Evolutionary conservation across 805 yeast genomes (phyloP), one percentile per base, ranked within the genome.

Genomic region (Lipomyces yamanashiensis): DNA sequence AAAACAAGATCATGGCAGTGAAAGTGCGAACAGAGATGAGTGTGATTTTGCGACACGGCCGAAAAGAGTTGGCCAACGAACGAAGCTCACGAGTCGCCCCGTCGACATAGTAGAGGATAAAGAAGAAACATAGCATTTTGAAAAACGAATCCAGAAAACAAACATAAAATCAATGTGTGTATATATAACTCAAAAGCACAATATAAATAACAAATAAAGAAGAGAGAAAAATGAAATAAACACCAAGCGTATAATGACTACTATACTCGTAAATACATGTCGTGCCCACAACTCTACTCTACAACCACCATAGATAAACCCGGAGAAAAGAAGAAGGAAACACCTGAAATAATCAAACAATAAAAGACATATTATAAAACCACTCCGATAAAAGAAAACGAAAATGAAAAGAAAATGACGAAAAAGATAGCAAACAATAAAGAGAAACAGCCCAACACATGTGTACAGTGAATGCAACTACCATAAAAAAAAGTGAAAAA

Each of bases 381-480:
- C n/a, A 33, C 28, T 28, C 28, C 28, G 28, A 28, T 28, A 28
- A 28, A 28, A 28, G 28, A 21, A 33, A 34, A 39, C 2, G 41
- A 28, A 15, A 19, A 15, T 7, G 6, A 37, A 19, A 51, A 21
- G 23, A 21, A 37, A 51, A 13, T n/a, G 8, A 7, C 9, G 12
- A 41, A 41, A 39, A 15, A 23, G 12, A 40, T 44, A n/a, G n/a
- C 7, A 45, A 34, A 54, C 50, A 52, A 17, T 19, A 28, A 48
- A 8, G 15, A 54, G 40, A 54, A 10, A 13, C 37, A 45, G 36
- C 43, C 50, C 52, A 21, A 45, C n/a, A 43, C 51, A 40, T 40
- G 40, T 54, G n/a, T 34, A 43, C 33, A 43, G 28, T 3, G 28
- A 28, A 54, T 19, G 50, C 58, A 54, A 23, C 36, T 19, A 12